Base-by-base conservation (phyloP, 257 asterid genomes). In the Thymus mandschuricus region DNA sequence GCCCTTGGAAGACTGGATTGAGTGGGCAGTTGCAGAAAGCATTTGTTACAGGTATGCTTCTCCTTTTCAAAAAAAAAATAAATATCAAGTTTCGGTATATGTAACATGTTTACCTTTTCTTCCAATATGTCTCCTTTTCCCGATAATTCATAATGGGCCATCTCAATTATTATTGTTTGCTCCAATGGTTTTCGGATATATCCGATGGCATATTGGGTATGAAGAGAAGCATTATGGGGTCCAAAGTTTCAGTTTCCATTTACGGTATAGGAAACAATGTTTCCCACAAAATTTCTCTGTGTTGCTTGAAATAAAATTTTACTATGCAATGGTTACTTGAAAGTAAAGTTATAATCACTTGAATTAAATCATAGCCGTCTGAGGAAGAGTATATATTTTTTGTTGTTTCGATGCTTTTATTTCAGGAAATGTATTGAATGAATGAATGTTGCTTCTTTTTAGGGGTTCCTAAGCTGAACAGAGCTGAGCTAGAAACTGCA, bases 11-110 rank as follows among this genome's bases (percentile, higher is more conserved):
- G 81, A 87, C 89, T 46, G 97, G 97, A 66, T 80, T 95, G 81
- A 95, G 98, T 77, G 96, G 96, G 60, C 98, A 95, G 82, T 73
- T 95, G 89, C 98, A 88, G 76, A 92, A 92, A 66, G 98, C 99
- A n/a, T 85, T 95, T 63, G 82, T 92, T 48, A 90, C 88, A 58
- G 99, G 99, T 91, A 83, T 60, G 62, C 66, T 62, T 82, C 34
- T 56, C 50, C 40, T 1, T 41, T 44, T 8, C 49, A 38, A 28
- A 64, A 6, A 4, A 4, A 8, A 43, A 45, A 21, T 21, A 21
- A 38, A 43, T 15, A 35, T 49, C 21, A 7, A 33, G 60, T 33
- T 56, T 73, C n/a, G 10, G 12, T 13, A 3, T 28, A 3, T 52
- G 8, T 45, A 51, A 33, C 5, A 1, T 33, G 35, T 30, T 15